Base-by-base conservation (phyloP, 2,329 filamentous ascomycete species). In the Trichoderma afroharzianum region DNA sequence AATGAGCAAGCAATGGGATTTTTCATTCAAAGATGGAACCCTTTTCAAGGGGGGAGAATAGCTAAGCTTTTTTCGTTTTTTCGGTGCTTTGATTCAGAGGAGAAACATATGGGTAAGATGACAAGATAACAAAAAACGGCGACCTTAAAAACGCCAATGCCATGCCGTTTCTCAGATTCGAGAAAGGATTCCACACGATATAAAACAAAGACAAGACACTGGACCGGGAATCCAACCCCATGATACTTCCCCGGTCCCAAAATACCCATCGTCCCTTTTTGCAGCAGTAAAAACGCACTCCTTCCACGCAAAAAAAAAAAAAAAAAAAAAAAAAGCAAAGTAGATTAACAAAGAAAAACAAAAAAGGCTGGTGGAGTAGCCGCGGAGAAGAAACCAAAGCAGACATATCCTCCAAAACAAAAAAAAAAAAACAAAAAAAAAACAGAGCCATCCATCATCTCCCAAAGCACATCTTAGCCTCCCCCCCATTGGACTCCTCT, bases 151-250 rank as follows among this genome's bases (percentile, higher is more conserved):
- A 70, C 68, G 63, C 68, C 68, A 61, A 63, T 62, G 68, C 68
- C 68, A 70, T 70, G 68, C 68, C 68, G 43, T 63, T 70, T 70
- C 59, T 70, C 68, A 28, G 32, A 63, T 30, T 63, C 70, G 73
- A 76, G 72, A 75, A 73, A 69, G 66, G 26, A 61, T 68, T 67
- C n/a, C 63, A 33, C 24, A 70, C 30, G 32, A 28, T 55, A 14
- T 30, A 32, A 58, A 39, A 63, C 5, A 32, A 12, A 36, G 6
- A n/a, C 28, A 67, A 15, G 28, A 14, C 21, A 67, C 9, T 30
- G 15, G 24, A n/a, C 15, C 55, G n/a, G 36, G 26, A 26, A 59
- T 57, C n/a, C 26, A 21, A n/a, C 15, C 15, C 5, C 24, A 3
- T 14, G 9, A 59, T 33, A 33, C 5, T 6, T n/a, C 28, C 15